Base-by-base conservation (phyloP, 1,284 basidiomycete genomes). In the Irpex sp. region DNA sequence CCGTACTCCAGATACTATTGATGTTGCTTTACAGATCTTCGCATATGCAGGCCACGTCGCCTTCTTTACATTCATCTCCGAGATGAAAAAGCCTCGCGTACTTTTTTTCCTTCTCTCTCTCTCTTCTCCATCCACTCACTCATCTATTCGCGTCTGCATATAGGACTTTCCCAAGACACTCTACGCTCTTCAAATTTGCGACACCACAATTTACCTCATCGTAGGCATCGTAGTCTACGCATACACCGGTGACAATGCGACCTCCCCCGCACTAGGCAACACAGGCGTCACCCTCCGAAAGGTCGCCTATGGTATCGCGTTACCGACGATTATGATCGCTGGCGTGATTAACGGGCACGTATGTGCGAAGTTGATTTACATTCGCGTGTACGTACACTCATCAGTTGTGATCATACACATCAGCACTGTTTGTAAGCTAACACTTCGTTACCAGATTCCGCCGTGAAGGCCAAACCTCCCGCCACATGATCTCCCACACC, bases 11-110 rank as follows among this genome's bases (percentile, higher is more conserved):
- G n/a, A n/a, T n/a, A 31, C 31, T 31, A 34, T 1, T 34, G 1
- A 34, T 1, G 13, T 34, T 0, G 47, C 17, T 7, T 47, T 34
- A n/a, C 21, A 84, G 81, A 81, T 85, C 44, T 85, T 84, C 67
- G 78, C 82, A 3, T 84, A 84, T 69, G 81, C 82, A 57, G 82
- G 82, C 79, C 74, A 75, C 54, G 73, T 72, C 36, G 78, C 78
- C 70, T 84, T 85, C 72, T 85, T 85, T 68, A 81, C 84, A 8
- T 74, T 85, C 56, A 84, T 85, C 59, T 82, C 84, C 15, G 84
- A 85, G 68, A 85, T 85, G 84, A 74, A 74, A 60, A 67, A 69
- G 55, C 83, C 84, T 2, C 69, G 78, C 66, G 81, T 70, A 47
- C 2, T 64, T 31, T 1, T 5, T 11, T 31, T 37, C 26, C 19